phyloP scores from a whole-genome alignment of 495 filamentous ascomycete genomes.

The Glutinoglossum americanum region DNA sequence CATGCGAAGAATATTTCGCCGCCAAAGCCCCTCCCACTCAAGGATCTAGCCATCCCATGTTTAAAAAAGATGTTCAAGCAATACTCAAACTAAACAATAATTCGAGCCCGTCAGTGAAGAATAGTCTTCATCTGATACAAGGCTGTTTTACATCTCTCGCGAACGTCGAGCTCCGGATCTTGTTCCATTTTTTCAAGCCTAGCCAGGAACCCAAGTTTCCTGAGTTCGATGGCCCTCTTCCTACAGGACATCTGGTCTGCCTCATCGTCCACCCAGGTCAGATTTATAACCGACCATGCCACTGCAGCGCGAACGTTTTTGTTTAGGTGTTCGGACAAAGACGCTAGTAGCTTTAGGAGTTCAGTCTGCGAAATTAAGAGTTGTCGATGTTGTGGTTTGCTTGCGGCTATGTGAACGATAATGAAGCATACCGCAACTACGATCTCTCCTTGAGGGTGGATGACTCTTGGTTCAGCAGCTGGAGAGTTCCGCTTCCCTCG shows the following conservation, averaged over 20 bases:
- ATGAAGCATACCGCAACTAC: constrained; percentile 52
- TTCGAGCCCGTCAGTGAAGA: not conserved
- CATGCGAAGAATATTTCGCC: not conserved
- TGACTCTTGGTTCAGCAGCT: constrained; percentile 1
- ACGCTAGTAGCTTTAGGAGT: constrained; percentile 27
- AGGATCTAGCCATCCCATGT: not conserved
- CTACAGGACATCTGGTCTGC: constrained; percentile 36
- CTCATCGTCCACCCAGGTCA: constrained; percentile 58
- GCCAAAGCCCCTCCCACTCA: not conserved
- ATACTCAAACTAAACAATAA: not conserved
- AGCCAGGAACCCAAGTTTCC: constrained; percentile 45
- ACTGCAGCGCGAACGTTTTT: constrained; percentile 50
- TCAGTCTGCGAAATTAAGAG: constrained; percentile 43
- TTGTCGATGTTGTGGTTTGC: constrained; percentile 51
- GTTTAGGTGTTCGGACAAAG: constrained; percentile 43
- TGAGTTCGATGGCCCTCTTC: constrained; percentile 42
- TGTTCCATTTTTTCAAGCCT: constrained; percentile 40
- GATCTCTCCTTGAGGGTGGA: constrained; percentile 46
- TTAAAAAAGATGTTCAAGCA: not conserved
- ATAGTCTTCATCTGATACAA: constrained; percentile 34
- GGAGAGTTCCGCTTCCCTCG: not conserved
- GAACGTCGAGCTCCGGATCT: constrained; percentile 65
- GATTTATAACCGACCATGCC: constrained; percentile 63
- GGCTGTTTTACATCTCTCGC: constrained; percentile 64
- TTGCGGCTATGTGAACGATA: constrained; percentile 69